These are phyloP conservation scores for Mycena indigotica DNA, from an alignment of 768 basidiomycete genomes.

Conservation along the genomic window DNA sequence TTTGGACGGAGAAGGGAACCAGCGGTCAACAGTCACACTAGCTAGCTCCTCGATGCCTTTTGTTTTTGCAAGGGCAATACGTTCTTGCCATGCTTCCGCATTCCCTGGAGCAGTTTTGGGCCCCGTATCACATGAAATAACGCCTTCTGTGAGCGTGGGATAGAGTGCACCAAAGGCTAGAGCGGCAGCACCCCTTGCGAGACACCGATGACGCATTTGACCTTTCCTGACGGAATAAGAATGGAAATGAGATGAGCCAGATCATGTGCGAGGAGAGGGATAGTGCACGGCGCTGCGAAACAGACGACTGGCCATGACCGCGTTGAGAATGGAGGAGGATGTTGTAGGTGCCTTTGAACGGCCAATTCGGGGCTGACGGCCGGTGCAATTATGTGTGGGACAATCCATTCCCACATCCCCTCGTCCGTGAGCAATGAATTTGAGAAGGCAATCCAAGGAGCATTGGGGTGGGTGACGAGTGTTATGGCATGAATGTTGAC, in stretches of 20 bases:
- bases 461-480: conserved; percentile 38
- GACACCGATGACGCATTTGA: conserved; percentile 52
- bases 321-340: conserved; percentile 54
- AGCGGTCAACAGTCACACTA: conserved; percentile 44
- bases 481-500: conserved; percentile 47
- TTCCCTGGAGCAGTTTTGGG: conserved; percentile 48
- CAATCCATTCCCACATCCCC: conserved; percentile 49
- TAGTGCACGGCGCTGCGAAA: conserved; percentile 38
- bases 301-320: conserved; percentile 52
- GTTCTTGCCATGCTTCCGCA: conserved; percentile 50
- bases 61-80: conserved; percentile 40
- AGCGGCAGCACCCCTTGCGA: conserved; percentile 56
- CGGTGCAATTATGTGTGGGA: conserved; percentile 43
- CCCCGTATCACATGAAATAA: conserved; percentile 53
- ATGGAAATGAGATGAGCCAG: conserved; percentile 40
- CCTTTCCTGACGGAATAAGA: conserved; percentile 35
- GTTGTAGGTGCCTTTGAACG: conserved; percentile 39
- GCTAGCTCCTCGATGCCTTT: conserved; percentile 47
- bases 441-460: conserved; percentile 53
- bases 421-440: conserved; percentile 53
- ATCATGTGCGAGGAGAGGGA: conserved; percentile 48
- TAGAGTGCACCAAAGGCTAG: conserved; percentile 48
- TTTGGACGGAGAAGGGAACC: conserved; percentile 48
- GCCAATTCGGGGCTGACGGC: conserved; percentile 11
- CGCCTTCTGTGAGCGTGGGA: conserved; percentile 35